phyloP scores from a whole-genome alignment of 768 basidiomycete species.

The Favolaschia claudopus region DNA sequence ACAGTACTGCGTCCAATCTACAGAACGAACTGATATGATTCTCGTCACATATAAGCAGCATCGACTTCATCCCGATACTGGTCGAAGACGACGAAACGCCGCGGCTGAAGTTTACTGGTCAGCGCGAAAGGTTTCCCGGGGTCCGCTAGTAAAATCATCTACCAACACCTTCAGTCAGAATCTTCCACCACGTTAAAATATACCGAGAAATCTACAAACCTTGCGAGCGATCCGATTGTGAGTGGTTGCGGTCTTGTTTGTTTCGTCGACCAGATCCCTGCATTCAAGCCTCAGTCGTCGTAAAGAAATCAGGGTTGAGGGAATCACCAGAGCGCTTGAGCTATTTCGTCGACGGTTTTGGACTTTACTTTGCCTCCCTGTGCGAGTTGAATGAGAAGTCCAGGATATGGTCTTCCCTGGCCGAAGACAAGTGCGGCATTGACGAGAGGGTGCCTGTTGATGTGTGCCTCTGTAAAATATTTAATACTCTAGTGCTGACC shows the following conservation, averaged over 20 bases:
- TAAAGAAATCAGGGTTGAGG: no score
- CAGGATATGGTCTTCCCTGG: background rate
- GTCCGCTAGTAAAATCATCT: slow-evolving; percentile 3
- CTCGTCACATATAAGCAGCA: background rate
- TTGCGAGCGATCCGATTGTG: slow-evolving; percentile 5
- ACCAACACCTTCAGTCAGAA: background rate
- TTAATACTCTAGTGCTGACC: background rate
- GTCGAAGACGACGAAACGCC: background rate
- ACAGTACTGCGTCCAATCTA: no score
- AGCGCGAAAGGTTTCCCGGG: background rate
- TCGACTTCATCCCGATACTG: background rate
- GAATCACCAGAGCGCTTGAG: no score
- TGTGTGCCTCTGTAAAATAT: background rate
- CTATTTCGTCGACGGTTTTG: no score
- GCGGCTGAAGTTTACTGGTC: slow-evolving; percentile 5
- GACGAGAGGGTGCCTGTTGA: slow-evolving; percentile 1
- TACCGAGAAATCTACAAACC: background rate
- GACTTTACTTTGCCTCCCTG: no score
- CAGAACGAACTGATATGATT: no score
- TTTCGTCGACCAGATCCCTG: slow-evolving; percentile 5
- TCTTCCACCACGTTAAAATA: background rate
- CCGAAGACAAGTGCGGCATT: background rate
- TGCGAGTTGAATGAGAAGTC: background rate
- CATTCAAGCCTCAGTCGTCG: no score
- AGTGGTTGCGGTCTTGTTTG: background rate